Evolutionary conservation across 2,329 filamentous ascomycete species (phyloP).

Genomic region (Apiospora arundinis): DNA sequence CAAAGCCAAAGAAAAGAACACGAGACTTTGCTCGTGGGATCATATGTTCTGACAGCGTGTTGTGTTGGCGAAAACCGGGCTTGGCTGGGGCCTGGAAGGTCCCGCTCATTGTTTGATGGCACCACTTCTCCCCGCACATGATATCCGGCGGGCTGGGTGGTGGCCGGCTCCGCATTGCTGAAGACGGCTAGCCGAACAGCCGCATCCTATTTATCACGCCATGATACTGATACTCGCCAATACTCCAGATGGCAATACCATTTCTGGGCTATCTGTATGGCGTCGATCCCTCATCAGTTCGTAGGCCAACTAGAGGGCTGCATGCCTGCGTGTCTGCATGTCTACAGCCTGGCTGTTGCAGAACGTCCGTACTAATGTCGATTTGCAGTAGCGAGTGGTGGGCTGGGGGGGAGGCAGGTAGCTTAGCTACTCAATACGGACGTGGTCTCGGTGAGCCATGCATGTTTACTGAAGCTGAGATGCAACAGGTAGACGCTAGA

Average conservation of each 20-base stretch:
- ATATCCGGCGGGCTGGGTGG: constrained; percentile 14
- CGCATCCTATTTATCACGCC: background rate
- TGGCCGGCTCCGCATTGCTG: constrained; percentile 17
- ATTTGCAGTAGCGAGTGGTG: background rate
- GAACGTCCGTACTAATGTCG: background rate
- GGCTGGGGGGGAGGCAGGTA: background rate
- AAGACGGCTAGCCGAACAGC: constrained; percentile 2
- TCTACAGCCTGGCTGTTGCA: background rate
- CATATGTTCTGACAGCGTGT: constrained; percentile 6
- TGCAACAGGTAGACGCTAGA: background rate
- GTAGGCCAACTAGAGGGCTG: background rate
- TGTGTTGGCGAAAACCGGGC: background rate
- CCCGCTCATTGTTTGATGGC: constrained; percentile 9
- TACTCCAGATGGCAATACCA: background rate
- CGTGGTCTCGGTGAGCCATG: constrained; percentile 8
- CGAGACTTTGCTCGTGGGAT: background rate
- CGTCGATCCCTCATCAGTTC: background rate
- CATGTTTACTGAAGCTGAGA: background rate
- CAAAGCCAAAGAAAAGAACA: background rate
- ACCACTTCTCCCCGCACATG: constrained; percentile 15
- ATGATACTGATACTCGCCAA: background rate
- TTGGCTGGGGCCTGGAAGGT: background rate
- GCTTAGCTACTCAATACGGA: background rate
- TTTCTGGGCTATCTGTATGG: background rate
- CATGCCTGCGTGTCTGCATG: background rate